phyloP scores from a whole-genome alignment of 345 rosid genomes.

The Heritiera littoralis region DNA sequence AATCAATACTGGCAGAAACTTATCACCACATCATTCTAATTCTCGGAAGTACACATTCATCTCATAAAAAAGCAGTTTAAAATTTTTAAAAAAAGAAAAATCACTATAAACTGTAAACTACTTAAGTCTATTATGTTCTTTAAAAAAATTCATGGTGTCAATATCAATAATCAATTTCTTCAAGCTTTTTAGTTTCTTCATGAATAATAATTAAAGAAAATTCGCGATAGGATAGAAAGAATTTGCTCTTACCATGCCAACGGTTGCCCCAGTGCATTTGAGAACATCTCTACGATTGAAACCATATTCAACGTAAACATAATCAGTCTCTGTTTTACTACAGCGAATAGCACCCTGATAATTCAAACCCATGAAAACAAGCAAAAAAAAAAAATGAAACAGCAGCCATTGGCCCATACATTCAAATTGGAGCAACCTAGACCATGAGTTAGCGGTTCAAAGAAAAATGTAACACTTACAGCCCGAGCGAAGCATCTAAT shows the following conservation, averaged over 20 bases:
- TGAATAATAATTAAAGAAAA: background rate
- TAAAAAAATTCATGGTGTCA: background rate
- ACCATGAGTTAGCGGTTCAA: background rate
- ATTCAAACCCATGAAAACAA: background rate
- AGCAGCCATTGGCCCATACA: background rate
- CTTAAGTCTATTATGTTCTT: background rate
- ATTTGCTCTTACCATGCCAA: conserved; percentile 56
- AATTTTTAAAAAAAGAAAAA: background rate
- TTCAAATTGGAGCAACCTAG: background rate
- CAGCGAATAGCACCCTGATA: conserved; percentile 57
- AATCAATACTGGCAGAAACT: conserved; percentile 59
- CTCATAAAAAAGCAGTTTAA: background rate
- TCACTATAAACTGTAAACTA: background rate
- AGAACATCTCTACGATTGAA: conserved; percentile 62
- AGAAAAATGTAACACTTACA: conserved; percentile 26
- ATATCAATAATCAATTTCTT: background rate
- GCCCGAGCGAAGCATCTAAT: conserved; percentile 30
- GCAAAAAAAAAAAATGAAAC: background rate
- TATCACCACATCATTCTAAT: conserved; percentile 47
- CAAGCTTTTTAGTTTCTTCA: too few relatives aligned
- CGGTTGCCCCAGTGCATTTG: conserved; percentile 52
- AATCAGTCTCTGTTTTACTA: conserved; percentile 40
- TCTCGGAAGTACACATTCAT: background rate
- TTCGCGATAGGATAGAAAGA: background rate
- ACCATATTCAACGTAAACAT: conserved; percentile 24